Evolutionary conservation across 1,139 yeast species (phyloP), one percentile per base, ranked within the genome.

Genomic region (Scheffersomyces cryptocercus): DNA sequence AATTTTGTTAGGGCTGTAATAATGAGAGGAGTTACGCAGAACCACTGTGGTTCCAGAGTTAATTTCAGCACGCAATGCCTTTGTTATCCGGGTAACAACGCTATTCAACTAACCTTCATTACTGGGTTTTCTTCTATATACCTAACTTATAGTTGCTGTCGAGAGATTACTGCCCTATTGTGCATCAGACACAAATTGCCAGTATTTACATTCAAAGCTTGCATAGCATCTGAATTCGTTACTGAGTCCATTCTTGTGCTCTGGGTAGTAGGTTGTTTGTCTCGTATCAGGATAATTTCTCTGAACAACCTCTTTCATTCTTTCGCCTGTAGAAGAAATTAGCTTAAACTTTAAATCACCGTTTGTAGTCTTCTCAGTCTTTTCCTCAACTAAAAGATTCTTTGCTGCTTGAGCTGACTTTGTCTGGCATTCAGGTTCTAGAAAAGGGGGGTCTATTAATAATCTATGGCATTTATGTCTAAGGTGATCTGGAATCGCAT

Each of bases 161-260:
- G 35, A 31, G 12, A 12, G 20, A 16, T 30, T 4, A 12, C 11
- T 12, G 15, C 12, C 33, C 15, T 13, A n/a, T 2, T n/a, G n/a
- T 30, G 9, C 7, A 5, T 30, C 10, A 30, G 14, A 6, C 28
- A 46, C 52, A 46, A 63, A 70, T 40, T 59, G 65, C 79, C 78
- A 74, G 39, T 59, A 51, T 4, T 54, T 39, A 44, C 75, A 62
- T 58, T 85, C 93, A 53, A 81, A 87, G 37, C 82, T 78, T 1
- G 97, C 89, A 58, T 88, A 89, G 56, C 96, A 88, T 54, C 88
- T 71, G 61, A 88, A 90, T 64, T 90, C 97, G 61, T 90, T 90
- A 58, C 91, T 84, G 46, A 90, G 73, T 0, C 96, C 96, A 54
- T 88, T 86, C 45, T 84, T 84, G 59, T 90, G 97, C 53, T 85